Evolutionary conservation across 192 early-diverging fungal species (phyloP).

Genomic region (Linnemannia elongata): DNA sequence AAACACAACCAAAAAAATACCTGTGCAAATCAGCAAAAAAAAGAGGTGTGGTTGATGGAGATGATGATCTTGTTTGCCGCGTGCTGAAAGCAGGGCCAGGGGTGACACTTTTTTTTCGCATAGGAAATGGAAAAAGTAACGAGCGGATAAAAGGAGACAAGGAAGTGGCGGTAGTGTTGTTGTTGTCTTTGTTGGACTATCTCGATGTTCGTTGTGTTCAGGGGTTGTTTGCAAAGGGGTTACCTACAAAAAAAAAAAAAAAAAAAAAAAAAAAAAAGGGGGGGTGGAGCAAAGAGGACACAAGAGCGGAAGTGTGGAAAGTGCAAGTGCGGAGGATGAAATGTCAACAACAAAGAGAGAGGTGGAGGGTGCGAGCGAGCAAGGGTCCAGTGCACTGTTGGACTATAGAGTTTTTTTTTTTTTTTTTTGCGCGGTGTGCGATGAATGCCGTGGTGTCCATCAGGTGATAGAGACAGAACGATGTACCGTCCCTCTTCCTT

Average conservation of each 20-base stretch:
- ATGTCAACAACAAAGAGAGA: not conserved
- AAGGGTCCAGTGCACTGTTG: not conserved
- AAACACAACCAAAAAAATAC: not conserved
- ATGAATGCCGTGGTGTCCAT: constrained; percentile 1
- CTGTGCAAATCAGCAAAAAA: not conserved
- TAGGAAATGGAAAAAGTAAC: not conserved
- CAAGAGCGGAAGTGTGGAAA: not conserved
- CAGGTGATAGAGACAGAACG: not conserved
- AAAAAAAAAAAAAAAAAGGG: not conserved
- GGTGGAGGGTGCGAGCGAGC: not conserved
- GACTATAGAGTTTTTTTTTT: not conserved
- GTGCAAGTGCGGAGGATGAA: not conserved
- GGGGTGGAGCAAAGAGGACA: not conserved
- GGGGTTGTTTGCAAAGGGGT: not conserved
- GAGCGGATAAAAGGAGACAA: not conserved
- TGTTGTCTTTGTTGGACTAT: not conserved
- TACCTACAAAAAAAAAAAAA: too few species aligned
- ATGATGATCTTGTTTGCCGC: not conserved
- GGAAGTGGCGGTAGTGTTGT: not conserved
- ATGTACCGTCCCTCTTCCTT: too few species aligned
- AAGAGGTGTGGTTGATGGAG: not conserved
- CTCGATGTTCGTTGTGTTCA: constrained; percentile 5
- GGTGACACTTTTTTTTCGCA: not conserved
- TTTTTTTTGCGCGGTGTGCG: not conserved
- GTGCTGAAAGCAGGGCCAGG: not conserved